phyloP scores from a whole-genome alignment of 306 rosid species.

The Sphenostylis stenocarpa region DNA sequence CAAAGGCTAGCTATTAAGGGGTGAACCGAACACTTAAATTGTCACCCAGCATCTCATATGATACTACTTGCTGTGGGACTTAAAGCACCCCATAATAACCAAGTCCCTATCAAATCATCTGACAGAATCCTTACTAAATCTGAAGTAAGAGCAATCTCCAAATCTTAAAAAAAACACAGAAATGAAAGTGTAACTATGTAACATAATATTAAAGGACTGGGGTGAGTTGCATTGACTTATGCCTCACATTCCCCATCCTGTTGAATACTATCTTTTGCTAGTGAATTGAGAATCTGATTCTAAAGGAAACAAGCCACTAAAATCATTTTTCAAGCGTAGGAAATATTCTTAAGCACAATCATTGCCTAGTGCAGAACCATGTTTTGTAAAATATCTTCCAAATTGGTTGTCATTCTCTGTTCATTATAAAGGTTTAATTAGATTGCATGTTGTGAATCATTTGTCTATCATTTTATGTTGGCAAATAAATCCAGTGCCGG shows the following conservation, averaged over 20 bases:
- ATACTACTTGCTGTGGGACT: too few relatives aligned
- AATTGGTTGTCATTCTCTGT: neutral
- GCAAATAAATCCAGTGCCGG: neutral
- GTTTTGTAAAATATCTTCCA: neutral
- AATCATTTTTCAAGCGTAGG: neutral
- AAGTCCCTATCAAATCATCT: too few relatives aligned
- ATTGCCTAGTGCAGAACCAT: neutral
- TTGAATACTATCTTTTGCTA: neutral
- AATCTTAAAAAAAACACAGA: neutral
- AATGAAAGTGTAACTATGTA: neutral
- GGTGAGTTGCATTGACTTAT: neutral
- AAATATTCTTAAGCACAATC: neutral
- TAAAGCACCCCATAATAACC: too few relatives aligned
- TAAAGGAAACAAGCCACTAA: neutral
- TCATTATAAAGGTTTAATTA: constrained; percentile 16
- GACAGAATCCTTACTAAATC: too few relatives aligned
- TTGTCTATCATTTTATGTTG: neutral
- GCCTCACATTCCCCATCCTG: neutral
- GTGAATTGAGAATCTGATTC: neutral
- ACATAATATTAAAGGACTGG: neutral
- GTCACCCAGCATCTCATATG: too few relatives aligned
- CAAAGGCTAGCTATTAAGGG: too few relatives aligned
- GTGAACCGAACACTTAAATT: too few relatives aligned
- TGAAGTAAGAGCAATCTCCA: neutral
- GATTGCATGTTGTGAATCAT: constrained; percentile 2